Base-by-base conservation (phyloP, 1,284 basidiomycete genomes). In the Cutaneotrichosporon mucoides region DNA sequence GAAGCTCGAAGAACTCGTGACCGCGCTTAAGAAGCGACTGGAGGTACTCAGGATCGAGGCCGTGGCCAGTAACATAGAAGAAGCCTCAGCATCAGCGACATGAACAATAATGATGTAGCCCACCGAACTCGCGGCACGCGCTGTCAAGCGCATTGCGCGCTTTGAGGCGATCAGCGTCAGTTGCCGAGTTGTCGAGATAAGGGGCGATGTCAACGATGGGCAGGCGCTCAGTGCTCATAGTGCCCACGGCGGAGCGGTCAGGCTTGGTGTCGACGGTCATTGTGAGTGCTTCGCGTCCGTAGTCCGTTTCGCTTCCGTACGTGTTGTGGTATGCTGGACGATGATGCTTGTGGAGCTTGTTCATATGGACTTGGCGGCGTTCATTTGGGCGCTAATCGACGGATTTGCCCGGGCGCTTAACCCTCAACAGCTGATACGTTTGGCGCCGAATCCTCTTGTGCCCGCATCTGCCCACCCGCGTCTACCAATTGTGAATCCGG, bases 1-100 rank as follows among this genome's bases (percentile, higher is more conserved):
- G 84, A 10, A 86, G 75, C 10, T 74, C 66, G 66, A 93, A 92
- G 80, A 93, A 94, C 60, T 84, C 78, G 24, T 83, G 81, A 2
- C 85, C 89, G 2, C 90, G 80, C 6, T 77, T 72, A 0, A 84
- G 76, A 5, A 91, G 46, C 5, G 46, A 48, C 4, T 36, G 10
- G 33, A 48, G 34, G 46, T 48, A 48, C 4, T 9, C 7, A 2
- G 46, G 11, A 0, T 48, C 46, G 13, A 48, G 46, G 46, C 46
- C 46, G 46, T 48, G 46, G 10, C 46, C 46, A 12, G 13, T 48
- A 13, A 48, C 46, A 8, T 48, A 48, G 46, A 48, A 48, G 46
- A 48, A 48, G 10, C 46, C 46, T 48, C 10, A 13, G 34, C 12
- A 12, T 40, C 12, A 40, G 38, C 8, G 38, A 9, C 9, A 40